phyloP scores from a whole-genome alignment of 345 rosid genomes.

The Syzygium grande region DNA sequence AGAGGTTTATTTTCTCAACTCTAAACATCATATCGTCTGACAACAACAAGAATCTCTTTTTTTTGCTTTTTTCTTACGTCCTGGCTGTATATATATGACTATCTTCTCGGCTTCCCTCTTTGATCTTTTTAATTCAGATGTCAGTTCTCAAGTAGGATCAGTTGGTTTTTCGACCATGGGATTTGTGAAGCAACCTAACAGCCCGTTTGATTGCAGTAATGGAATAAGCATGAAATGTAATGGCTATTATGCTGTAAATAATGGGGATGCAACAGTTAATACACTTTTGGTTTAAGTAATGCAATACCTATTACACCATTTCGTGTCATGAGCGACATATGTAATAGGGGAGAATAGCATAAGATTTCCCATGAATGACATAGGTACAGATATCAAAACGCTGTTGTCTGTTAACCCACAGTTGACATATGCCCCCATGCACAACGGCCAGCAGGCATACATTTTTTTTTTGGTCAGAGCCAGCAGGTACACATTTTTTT shows the following conservation, averaged over 20 bases:
- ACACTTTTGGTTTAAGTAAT: neutral
- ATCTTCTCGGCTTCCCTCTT: neutral
- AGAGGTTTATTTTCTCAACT: conserved; percentile 46
- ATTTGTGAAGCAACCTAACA: neutral
- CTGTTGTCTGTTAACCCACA: neutral
- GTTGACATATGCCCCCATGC: neutral
- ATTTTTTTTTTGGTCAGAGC: neutral
- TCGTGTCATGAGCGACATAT: neutral
- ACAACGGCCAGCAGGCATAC: neutral
- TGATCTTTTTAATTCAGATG: neutral
- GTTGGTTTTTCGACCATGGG: neutral
- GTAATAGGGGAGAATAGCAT: neutral
- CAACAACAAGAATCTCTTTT: neutral
- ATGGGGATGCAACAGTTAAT: neutral
- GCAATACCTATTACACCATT: neutral
- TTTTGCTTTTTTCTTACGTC: neutral
- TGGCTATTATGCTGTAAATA: neutral
- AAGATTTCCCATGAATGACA: neutral
- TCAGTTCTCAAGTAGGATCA: neutral
- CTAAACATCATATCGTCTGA: neutral
- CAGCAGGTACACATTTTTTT: neutral
- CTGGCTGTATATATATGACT: neutral
- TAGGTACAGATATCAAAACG: neutral
- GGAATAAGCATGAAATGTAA: neutral
- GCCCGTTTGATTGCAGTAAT: neutral